Conservation (phyloP, 306 rosid species). For the Sphenostylis stenocarpa region DNA sequence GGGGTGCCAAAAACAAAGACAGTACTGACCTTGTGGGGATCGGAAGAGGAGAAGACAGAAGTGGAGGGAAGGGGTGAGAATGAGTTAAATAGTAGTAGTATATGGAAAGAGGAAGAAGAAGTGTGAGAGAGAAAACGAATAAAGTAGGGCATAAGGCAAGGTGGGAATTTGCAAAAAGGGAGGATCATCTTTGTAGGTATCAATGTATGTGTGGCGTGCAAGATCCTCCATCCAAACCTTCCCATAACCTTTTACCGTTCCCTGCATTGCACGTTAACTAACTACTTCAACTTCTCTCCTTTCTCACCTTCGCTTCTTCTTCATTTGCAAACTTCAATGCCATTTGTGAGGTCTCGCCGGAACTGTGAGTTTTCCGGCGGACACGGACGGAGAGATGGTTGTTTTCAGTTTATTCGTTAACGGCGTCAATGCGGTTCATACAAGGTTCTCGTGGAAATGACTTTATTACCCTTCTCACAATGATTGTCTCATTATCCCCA, state of each 20-base stretch:
- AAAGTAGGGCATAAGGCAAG: slow-evolving; percentile 45
- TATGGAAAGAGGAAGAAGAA: slow-evolving; percentile 28
- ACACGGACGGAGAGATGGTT: not conserved
- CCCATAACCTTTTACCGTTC: not conserved
- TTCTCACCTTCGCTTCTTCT: slow-evolving; percentile 12
- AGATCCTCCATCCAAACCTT: slow-evolving; percentile 40
- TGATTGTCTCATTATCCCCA: not conserved
- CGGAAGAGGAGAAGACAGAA: not conserved
- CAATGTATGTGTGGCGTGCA: slow-evolving; percentile 40
- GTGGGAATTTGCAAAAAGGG: slow-evolving; percentile 33
- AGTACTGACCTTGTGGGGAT: not conserved
- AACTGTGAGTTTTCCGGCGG: not conserved
- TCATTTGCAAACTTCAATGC: not conserved
- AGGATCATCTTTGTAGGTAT: not conserved
- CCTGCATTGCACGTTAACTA: slow-evolving; percentile 40
- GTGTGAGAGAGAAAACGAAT: slow-evolving; percentile 42
- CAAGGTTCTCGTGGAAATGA: not conserved
- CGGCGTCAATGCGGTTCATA: not conserved
- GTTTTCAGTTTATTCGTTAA: not conserved
- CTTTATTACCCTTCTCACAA: not conserved
- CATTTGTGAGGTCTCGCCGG: not conserved
- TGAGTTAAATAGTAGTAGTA: not conserved
- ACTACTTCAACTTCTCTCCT: not conserved
- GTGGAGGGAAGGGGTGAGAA: not conserved
- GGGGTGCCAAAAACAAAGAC: not conserved